These are phyloP conservation scores for Fraxinus ornus DNA, from an alignment of 305 asterid species.

Conservation along the genomic window DNA sequence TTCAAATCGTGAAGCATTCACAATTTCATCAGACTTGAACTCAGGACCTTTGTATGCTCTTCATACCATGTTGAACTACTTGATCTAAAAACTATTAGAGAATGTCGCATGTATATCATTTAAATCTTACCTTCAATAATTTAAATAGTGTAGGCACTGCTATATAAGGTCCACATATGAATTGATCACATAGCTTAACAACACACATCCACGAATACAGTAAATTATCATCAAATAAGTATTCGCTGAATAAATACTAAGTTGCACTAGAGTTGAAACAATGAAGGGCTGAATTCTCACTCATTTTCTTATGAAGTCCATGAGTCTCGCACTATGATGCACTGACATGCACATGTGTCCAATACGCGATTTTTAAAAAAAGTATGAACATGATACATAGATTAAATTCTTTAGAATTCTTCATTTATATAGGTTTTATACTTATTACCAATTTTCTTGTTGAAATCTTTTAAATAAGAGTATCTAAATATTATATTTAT, in stretches of 20 bases:
- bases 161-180: not conserved
- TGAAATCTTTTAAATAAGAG: not conserved
- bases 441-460: not conserved
- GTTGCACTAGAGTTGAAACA: not conserved
- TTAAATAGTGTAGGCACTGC: not conserved
- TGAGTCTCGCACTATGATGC: not conserved
- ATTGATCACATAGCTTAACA: not conserved
- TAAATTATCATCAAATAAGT: not conserved
- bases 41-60: not conserved
- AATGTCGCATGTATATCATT: not conserved
- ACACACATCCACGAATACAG: not conserved
- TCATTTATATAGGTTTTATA: not conserved
- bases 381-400: not conserved
- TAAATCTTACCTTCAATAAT: not conserved
- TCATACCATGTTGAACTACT: not conserved
- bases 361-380: no score
- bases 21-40: no score
- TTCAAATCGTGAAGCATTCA: not conserved
- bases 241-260: not conserved
- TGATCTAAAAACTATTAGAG: not conserved
- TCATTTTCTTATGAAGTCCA: not conserved
- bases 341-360: not conserved
- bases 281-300: not conserved
- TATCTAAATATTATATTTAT: no score
- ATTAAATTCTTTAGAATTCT: not conserved